Evolutionary conservation across 139 green algal genomes (phyloP), one percentile per base, ranked within the genome.

Genomic region (Picochlorum sp.): DNA sequence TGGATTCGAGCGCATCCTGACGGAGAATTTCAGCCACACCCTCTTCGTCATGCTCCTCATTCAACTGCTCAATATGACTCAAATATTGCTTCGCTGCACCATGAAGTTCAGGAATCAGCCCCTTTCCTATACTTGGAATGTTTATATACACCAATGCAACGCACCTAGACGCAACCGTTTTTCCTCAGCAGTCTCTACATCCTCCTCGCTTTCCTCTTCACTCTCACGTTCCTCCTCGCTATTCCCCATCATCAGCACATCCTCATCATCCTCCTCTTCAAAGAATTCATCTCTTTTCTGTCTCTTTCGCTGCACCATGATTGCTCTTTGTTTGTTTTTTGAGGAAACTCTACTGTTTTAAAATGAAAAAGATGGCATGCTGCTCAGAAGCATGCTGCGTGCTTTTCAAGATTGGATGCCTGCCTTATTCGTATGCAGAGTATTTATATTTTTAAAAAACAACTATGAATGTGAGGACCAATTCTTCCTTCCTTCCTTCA

Each of bases 11-110:
- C 0, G 77, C 77, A 34, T 85, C 76, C 23, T 71, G 34, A 21
- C 75, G 67, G 14, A 88, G 63, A 4, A 60, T 37, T 50, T 80
- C 69, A 24, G 71, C 63, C 10, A 88, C 37, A 8, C 74, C 76
- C 44, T 68, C 34, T 41, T 41, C 73, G 0, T 75, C 71, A 13
- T 71, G 63, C 1, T 67, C 75, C 3, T 81, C 74, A 14, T 49
- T 68, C 60, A 24, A 69, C 73, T 5, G 44, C 13, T 81, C 57
- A 1, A 95, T 57, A 8, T 76, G 62, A 20, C 76, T 47, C 15
- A 95, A 41, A 60, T 94, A 94, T 5, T 70, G 74, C 60, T 85
- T 87, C 44, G 87, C 88, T 91, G 78, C 77, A 81, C 1, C 15
- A 45, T 18, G 16, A 7, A 34, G 2, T 4, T 41, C 34, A 41